phyloP scores from a whole-genome alignment of 352 stramenopile genomes.

The Pythium insidiosum region DNA sequence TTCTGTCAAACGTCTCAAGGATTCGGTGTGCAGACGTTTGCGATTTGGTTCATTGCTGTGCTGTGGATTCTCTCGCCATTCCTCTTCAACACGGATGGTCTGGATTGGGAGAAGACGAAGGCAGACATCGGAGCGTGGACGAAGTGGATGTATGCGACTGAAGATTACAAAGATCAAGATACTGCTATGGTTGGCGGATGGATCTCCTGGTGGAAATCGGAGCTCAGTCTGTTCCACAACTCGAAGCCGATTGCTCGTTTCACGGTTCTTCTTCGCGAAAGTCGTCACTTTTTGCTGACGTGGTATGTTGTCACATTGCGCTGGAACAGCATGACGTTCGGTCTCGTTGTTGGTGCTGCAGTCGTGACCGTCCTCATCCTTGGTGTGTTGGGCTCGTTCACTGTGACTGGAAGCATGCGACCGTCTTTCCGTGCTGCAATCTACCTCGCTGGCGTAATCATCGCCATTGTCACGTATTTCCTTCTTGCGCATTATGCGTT shows the following conservation, averaged over 20 bases:
- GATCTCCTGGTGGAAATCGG: conserved; percentile 81
- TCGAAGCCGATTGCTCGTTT: conserved; percentile 57
- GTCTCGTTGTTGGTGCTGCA: conserved; percentile 43
- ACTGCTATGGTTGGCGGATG: conserved; percentile 57
- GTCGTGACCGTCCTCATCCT: conserved; percentile 50
- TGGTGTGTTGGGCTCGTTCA: conserved; percentile 38
- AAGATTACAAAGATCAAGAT: conserved; percentile 59
- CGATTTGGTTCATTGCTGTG: conserved; percentile 68
- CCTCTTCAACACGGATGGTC: conserved; percentile 81
- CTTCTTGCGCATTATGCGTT: conserved; percentile 31
- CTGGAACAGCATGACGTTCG: conserved; percentile 43
- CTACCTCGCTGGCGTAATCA: conserved; percentile 37
- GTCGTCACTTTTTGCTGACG: conserved; percentile 75
- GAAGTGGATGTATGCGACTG: conserved; percentile 77
- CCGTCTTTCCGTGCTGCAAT: conserved; percentile 35
- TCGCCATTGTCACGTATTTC: conserved; percentile 38
- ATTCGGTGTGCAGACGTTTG: conserved; percentile 76
- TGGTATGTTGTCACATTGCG: conserved; percentile 79
- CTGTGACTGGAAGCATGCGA: conserved; percentile 15
- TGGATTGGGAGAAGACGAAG: conserved; percentile 83
- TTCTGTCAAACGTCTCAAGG: conserved; percentile 68
- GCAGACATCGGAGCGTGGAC: conserved; percentile 60
- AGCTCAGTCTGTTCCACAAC: conserved; percentile 68
- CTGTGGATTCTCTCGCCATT: conserved; percentile 73
- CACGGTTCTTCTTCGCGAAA: conserved; percentile 70